Conservation (phyloP, 768 basidiomycete species). For the Tricholoma flavovirens region DNA sequence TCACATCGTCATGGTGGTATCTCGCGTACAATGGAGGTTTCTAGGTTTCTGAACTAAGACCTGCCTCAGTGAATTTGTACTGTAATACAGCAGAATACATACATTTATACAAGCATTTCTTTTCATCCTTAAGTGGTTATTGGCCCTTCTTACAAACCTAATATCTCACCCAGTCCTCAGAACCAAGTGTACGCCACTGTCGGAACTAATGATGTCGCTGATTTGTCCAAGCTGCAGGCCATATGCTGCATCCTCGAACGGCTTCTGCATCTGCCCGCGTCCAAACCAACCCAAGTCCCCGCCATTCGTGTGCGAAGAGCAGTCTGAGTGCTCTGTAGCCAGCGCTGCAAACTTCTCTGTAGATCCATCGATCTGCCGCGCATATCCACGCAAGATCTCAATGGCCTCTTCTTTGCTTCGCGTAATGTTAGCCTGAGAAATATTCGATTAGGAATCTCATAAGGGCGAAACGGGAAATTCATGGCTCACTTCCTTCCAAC, state of each 20-base stretch:
- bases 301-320: constrained; percentile 72
- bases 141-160: not conserved
- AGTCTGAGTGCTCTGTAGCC: constrained; percentile 78
- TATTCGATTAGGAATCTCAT: not conserved
- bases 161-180: constrained; percentile 66
- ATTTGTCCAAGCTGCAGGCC: constrained; percentile 67
- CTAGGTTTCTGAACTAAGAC: not conserved
- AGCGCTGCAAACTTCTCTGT: constrained; percentile 67
- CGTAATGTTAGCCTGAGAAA: constrained; percentile 65
- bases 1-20: too few relatives aligned
- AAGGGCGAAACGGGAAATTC: not conserved
- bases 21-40: too few relatives aligned
- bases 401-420: constrained; percentile 88
- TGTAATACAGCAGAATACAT: not conserved
- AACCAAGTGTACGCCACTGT: constrained; percentile 94
- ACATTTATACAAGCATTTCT: constrained; percentile 1
- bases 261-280: constrained; percentile 91
- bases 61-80: not conserved
- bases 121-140: not conserved
- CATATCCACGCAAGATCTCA: constrained; percentile 61
- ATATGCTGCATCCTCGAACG: constrained; percentile 89
- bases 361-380: constrained; percentile 53
- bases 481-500: constrained; percentile 73
- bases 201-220: constrained; percentile 79
- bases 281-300: constrained; percentile 91